A percentile compares a stretch with the other conserved stretches of the same genome.
Conservation (phyloP, 306 rosid genomes). For the Lathyrus tuberosus region DNA sequence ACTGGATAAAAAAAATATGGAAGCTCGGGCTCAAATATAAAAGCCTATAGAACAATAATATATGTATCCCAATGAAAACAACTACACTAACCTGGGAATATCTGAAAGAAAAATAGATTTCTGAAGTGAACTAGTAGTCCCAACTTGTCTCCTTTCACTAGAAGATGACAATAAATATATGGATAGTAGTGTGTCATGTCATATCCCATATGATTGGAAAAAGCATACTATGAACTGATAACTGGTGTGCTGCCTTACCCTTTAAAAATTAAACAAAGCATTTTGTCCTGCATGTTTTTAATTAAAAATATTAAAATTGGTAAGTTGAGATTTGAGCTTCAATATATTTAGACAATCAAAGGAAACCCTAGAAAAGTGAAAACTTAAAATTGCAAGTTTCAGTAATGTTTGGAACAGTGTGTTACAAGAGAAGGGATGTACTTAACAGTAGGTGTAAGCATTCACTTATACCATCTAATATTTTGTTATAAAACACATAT, state of each 20-base stretch:
- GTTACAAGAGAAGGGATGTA: background rate
- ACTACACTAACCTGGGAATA: slow-evolving; percentile 27
- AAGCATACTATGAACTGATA: slow-evolving; percentile 28
- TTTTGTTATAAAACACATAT: background rate
- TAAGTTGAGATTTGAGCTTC: slow-evolving; percentile 13
- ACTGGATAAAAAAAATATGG: slow-evolving; percentile 10
- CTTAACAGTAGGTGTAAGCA: slow-evolving; percentile 1
- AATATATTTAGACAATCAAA: slow-evolving; percentile 13
- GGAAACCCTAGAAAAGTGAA: slow-evolving; percentile 13
- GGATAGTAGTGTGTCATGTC: background rate
- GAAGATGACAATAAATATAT: slow-evolving; percentile 9
- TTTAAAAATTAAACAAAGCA: slow-evolving; percentile 51
- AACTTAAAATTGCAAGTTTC: slow-evolving; percentile 9
- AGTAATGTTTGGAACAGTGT: slow-evolving; percentile 3
- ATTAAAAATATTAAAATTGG: slow-evolving; percentile 12
- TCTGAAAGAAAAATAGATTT: slow-evolving; percentile 15
- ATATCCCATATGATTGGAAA: slow-evolving; percentile 17
- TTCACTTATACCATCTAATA: slow-evolving; percentile 15
- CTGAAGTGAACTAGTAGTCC: slow-evolving; percentile 17
- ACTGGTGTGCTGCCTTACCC: slow-evolving; percentile 44
- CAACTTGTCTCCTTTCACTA: slow-evolving; percentile 25
- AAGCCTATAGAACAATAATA: slow-evolving; percentile 15
- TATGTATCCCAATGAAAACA: slow-evolving; percentile 13
- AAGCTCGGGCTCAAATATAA: slow-evolving; percentile 16
- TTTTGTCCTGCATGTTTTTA: slow-evolving; percentile 60